Base-by-base conservation (phyloP, 1,139 yeast species). In the Kodamaea arcana region DNA sequence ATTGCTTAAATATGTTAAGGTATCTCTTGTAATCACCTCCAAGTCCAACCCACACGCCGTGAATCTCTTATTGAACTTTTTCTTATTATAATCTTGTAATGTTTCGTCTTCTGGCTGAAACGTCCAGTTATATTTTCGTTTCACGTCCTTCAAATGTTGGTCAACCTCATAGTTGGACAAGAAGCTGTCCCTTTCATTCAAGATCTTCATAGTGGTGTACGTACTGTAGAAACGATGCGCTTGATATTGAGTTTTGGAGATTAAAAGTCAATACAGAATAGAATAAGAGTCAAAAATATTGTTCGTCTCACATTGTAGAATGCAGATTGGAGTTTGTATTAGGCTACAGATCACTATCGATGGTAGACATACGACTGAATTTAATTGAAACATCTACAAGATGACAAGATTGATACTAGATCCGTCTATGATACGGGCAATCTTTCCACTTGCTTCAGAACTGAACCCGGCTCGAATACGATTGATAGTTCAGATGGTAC, bases 161-260 rank as follows among this genome's bases (percentile, higher is more conserved):
- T 65, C 61, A 3, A 86, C 94, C 58, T 86, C 95, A 44, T 61
- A 79, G 56, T 85, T 83, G 24, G 90, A 76, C 33, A 86, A 65
- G 40, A 86, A 70, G 42, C 77, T 72, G 39, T 80, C 86, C 44
- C 92, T 63, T 33, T 64, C 70, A 24, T 54, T 54, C 34, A 68
- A 52, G 32, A 69, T 57, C 54, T 69, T 63, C 75, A 69, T 69
- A n/a, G n/a, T n/a, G n/a, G n/a, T n/a, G n/a, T n/a, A n/a, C n/a
- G n/a, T n/a, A n/a, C n/a, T n/a, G n/a, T n/a, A n/a, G n/a, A n/a
- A n/a, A n/a, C n/a, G n/a, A n/a, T n/a, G n/a, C n/a, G n/a, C n/a
- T n/a, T n/a, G n/a, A n/a, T n/a, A n/a, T n/a, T n/a, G n/a, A n/a
- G n/a, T n/a, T n/a, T n/a, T n/a, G n/a, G n/a, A n/a, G n/a, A n/a